Evolutionary conservation across 768 basidiomycete genomes (phyloP), one percentile per base, ranked within the genome.

Genomic region (Lyophyllum semitale): DNA sequence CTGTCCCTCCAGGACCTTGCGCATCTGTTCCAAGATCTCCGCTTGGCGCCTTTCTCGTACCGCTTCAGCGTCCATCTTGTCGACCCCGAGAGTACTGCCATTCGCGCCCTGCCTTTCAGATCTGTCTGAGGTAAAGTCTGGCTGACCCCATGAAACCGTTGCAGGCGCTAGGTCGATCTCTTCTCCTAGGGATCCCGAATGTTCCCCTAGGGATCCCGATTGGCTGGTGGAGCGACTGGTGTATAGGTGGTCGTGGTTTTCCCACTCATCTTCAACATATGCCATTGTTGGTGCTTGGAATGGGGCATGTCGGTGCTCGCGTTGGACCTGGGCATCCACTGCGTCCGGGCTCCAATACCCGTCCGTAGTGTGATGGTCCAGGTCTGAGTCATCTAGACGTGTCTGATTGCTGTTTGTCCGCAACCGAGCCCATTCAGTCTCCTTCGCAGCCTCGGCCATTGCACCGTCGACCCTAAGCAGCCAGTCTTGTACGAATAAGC

Each of bases 1-100:
- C 18, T 58, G 47, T 25, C 53, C 57, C 20, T 58, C 49, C 4
- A 58, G 33, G 7, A 58, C 57, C 23, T 30, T 54, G 26, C 49
- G 53, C 57, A 58, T 58, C 25, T 30, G 42, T 35, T 51, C 37
- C 12, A 58, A 20, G 27, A 58, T 30, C 23, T 37, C 53, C 35
- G 50, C 57, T 15, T 38, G 53, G 8, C 57, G 53, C n/a, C 35
- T 46, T 22, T 54, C 35, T 18, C 57, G 30, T n/a, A n/a, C n/a
- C 18, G 25, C 23, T 29, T 58, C 52, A 2, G 17, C 4, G n/a
- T 54, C 48, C 57, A 54, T 58, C 17, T 41, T 37, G 1, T 45
- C 20, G 18, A 54, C 27, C 18, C 51, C 45, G n/a, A n/a, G n/a
- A 0, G 42, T 7, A 2, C 11, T 17, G 20, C 46, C 48, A 6